Base-by-base conservation (phyloP, 1,284 basidiomycete genomes). In the Apiotrichum veenhuisii region DNA sequence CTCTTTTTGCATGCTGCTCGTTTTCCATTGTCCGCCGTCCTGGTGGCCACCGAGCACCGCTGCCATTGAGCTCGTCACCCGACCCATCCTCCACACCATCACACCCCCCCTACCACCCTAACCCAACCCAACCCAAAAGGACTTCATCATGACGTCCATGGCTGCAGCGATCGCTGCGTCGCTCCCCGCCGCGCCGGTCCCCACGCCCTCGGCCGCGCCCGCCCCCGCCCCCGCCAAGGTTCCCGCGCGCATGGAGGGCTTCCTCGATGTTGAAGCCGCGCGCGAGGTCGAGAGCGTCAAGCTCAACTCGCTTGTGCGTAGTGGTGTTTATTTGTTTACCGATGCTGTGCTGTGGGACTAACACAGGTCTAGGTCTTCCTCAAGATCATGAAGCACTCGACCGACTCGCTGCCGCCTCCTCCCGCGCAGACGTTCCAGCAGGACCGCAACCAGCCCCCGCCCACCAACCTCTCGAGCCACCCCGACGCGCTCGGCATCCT, bases 181-280 rank as follows among this genome's bases (percentile, higher is more conserved):
- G 26, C 80, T 91, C 34, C 90, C 90, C 84, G 66, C 65, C 51
- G 64, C 58, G 77, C 83, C 55, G 71, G 46, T 22, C 7, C 46
- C 46, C 33, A 23, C 46, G n/a, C 83, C 41, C 80, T 83, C 30
- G 81, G 80, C 82, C 52, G 82, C 84, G 33, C 84, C 87, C 15
- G 82, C 82, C 30, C 84, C 68, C 30, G 54, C 64, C 2, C 52
- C 79, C 82, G 67, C 67, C 43, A 70, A 73, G 50, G 91, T 95
- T 64, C 92, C 90, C 25, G 84, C 89, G 12, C 88, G 89, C 62
- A 91, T 92, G 87, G 84, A 89, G 52, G 91, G 89, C 72, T 85
- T 87, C 58, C 86, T 94, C 70, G 91, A 95, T 77, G 87, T 91
- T 64, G 90, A 94, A 78, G 90, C 85, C 40, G 86, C 89, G 66